Percentiles rank a stretch among this genome's conserved stretches.
phyloP scores from a whole-genome alignment of 176 grass and related monocot species.

The Tuctoria greenei region DNA sequence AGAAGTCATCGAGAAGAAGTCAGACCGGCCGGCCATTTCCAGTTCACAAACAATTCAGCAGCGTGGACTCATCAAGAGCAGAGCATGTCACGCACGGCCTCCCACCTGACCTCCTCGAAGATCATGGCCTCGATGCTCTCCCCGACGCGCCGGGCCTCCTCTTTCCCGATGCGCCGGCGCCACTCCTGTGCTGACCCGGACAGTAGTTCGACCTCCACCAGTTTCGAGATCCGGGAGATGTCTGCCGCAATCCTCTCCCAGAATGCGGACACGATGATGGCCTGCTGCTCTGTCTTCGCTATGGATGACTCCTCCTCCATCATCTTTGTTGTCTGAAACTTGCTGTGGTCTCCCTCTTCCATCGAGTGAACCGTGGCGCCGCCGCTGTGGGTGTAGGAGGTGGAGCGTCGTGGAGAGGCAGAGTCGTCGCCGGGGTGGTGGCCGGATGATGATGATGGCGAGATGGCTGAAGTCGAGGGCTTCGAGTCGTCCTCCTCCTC shows the following conservation, averaged over 20 bases:
- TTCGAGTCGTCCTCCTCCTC: conserved; percentile 16
- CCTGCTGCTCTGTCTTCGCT: conserved; percentile 13
- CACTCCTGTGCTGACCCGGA: conserved; percentile 40
- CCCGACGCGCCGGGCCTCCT: conserved; percentile 42
- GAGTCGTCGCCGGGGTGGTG: no score
- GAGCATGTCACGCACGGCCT: conserved; percentile 59
- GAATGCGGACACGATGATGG: not conserved
- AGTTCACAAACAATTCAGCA: no score
- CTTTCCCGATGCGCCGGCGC: conserved; percentile 17
- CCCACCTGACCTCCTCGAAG: conserved; percentile 75
- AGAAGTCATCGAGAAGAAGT: no score
- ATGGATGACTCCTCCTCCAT: not conserved
- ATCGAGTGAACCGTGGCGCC: not conserved
- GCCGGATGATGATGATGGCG: conserved; percentile 24
- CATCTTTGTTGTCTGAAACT: conserved; percentile 11
- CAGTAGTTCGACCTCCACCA: conserved; percentile 55
- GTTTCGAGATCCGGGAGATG: conserved; percentile 37
- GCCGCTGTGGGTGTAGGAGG: not conserved
- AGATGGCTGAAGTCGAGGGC: no score
- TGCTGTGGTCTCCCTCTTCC: not conserved
- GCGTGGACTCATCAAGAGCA: no score
- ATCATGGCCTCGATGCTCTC: conserved; percentile 62
- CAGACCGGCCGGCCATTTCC: no score
- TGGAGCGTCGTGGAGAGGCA: no score
- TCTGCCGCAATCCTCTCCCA: conserved; percentile 54